Evolutionary conservation across 805 yeast species (phyloP), one percentile per base, ranked within the genome.

Genomic region (Kluyveromyces aestuarii): DNA sequence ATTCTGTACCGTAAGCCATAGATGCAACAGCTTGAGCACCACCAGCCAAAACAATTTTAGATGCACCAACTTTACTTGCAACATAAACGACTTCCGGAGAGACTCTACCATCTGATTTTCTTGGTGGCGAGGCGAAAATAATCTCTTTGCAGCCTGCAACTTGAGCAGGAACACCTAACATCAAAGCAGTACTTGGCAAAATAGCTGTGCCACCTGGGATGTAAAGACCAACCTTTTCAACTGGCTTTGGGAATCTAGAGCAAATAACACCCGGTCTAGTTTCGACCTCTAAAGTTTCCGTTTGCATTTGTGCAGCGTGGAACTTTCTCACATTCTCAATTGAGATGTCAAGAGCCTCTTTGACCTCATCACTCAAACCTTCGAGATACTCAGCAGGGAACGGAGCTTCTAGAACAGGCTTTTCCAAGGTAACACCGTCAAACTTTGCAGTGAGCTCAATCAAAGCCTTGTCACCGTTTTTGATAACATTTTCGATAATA

Each of bases 1-100:
- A 72, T 58, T 87, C 88, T 13, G 99, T 93, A 64, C 99, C 99
- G 66, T 93, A 93, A 1, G 99, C 99, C 96, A 93, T 80, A 6
- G 99, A 95, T 43, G 97, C 96, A 46, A 93, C 87, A 6, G 99
- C 99, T 73, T 93, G 99, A 3, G 99, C 99, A 62, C 99, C 99
- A 60, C 99, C 99, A 1, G 99, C 99, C 58, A 93, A 74, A 9
- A 93, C 88, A 61, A 93, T 89, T 58, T 83, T 78, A 51, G 80
- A 75, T 40, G 97, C 98, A 50, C 97, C 97, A 55, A 93, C 82
- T 68, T 89, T 89, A 69, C 88, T 87, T 18, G 99, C 99, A 48
- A 93, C 97, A 59, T 93, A 93, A 16, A 89, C 96, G 48, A 93
- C 96, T 67, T 93, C 99, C 4, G 99, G 98, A 6, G 96, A 87